Evolutionary conservation across 306 rosid species (phyloP).

Genomic region (Corylus heterophylla): DNA sequence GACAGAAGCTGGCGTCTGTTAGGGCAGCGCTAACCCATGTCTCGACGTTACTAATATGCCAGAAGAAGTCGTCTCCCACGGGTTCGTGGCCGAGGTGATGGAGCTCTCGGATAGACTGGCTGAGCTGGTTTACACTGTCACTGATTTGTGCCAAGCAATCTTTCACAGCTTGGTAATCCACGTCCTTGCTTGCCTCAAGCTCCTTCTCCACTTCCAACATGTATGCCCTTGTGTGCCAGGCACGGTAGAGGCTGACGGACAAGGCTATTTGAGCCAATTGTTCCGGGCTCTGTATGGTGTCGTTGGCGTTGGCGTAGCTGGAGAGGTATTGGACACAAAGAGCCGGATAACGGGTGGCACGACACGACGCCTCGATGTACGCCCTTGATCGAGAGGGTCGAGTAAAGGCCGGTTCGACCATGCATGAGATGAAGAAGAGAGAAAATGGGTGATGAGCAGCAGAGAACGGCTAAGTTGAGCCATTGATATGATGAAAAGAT

Average conservation of each 20-base stretch:
- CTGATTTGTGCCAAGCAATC: constrained; percentile 56
- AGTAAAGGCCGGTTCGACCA: constrained; percentile 19
- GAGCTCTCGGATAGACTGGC: constrained; percentile 48
- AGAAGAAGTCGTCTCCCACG: constrained; percentile 34
- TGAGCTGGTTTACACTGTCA: constrained; percentile 55
- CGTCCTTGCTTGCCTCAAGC: constrained; percentile 24
- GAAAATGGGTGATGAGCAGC: constrained; percentile 26
- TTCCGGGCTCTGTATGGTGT: constrained; percentile 31
- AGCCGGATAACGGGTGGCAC: constrained; percentile 38
- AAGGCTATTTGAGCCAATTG: constrained; percentile 51
- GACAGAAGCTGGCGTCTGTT: constrained; percentile 55
- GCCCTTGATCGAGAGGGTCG: constrained; percentile 23
- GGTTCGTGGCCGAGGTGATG: constrained; percentile 9
- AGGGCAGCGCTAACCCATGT: constrained; percentile 65
- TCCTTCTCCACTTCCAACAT: constrained; percentile 36
- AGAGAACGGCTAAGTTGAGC: constrained; percentile 25
- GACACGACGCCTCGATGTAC: constrained; percentile 54
- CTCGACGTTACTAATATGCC: constrained; percentile 70
- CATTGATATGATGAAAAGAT: constrained; percentile 31
- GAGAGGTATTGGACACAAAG: constrained; percentile 47
- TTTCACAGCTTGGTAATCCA: constrained; percentile 35
- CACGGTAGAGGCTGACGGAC: constrained; percentile 49
- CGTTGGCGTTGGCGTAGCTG: constrained; percentile 9
- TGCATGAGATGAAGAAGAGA: constrained; percentile 16
- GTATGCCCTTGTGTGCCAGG: constrained; percentile 39